Percentiles rank a stretch among this genome's conserved stretches.
phyloP scores from a whole-genome alignment of 306 rosid genomes.

The Corylus heterophylla region DNA sequence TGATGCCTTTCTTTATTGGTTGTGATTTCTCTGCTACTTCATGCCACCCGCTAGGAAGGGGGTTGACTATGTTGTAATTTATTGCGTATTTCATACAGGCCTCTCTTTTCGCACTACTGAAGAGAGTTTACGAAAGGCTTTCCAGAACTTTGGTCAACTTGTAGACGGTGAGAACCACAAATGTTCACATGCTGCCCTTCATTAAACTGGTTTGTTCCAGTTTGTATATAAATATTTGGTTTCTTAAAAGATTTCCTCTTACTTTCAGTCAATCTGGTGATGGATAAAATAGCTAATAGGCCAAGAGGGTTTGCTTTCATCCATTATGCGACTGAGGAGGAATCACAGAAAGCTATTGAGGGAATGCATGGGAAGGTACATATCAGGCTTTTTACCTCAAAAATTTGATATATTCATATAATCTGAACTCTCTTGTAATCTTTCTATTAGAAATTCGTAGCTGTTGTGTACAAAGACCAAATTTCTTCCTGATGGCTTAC shows the following conservation, averaged over 20 bases:
- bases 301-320: conserved; percentile 97
- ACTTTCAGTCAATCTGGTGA: conserved; percentile 77
- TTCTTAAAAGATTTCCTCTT: not conserved
- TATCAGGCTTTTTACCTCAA: conserved; percentile 3
- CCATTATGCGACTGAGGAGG: conserved; percentile 73
- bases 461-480: not conserved
- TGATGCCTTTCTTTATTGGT: not conserved
- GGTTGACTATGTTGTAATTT: not conserved
- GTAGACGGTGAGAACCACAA: conserved; percentile 58
- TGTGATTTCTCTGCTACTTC: not conserved
- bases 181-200: conserved; percentile 1
- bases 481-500: not conserved
- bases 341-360: conserved; percentile 75
- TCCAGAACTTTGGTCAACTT: conserved; percentile 71
- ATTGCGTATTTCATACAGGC: conserved; percentile 48
- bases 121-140: conserved; percentile 79
- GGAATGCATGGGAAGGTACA: conserved; percentile 96
- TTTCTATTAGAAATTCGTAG: not conserved
- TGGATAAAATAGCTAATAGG: conserved; percentile 91
- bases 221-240: not conserved
- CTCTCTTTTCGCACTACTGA: conserved; percentile 87
- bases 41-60: not conserved
- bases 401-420: conserved; percentile 8
- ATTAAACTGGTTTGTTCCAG: conserved; percentile 7
- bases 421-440: conserved; percentile 2